These are phyloP conservation scores for Ecytonucleospora hepatopenaei DNA, from an alignment of 371 early-diverging fungal genomes.

Conservation along the genomic window DNA sequence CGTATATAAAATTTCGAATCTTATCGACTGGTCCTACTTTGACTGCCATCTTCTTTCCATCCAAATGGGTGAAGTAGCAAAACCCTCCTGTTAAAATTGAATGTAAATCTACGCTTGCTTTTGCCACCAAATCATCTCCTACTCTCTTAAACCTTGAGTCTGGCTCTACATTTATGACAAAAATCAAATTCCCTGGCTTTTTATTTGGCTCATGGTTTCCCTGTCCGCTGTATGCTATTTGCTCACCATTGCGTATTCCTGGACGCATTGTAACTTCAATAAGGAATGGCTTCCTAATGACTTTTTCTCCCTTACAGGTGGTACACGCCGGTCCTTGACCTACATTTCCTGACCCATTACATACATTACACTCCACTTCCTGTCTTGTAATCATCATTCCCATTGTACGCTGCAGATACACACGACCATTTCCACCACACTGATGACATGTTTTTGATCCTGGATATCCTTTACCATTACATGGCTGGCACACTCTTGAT, in stretches of 20 bases:
- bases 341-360: constrained; percentile 35
- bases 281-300: constrained; percentile 11
- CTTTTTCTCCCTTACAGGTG: constrained; percentile 46
- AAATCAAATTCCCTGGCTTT: constrained; percentile 47
- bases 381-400: constrained; percentile 32
- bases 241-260: constrained; percentile 38
- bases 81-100: constrained; percentile 36
- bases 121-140: constrained; percentile 27
- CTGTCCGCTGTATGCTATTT: constrained; percentile 27
- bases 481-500: constrained; percentile 43
- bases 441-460: constrained; percentile 36
- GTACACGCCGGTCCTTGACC: constrained; percentile 44
- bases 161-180: constrained; percentile 32
- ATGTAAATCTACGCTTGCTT: constrained; percentile 32
- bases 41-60: constrained; percentile 33
- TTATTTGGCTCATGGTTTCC: constrained; percentile 45
- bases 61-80: constrained; percentile 32
- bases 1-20: constrained; percentile 25
- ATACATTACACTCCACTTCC: constrained; percentile 41
- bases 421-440: constrained; percentile 51
- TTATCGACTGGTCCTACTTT: constrained; percentile 17
- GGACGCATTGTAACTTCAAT: constrained; percentile 41
- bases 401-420: constrained; percentile 18
- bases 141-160: constrained; percentile 31
- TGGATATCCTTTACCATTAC: constrained; percentile 49